Evolutionary conservation across 2,329 filamentous ascomycete species (phyloP), one percentile per base, ranked within the genome.

Genomic region (Nannizzia gypsea): DNA sequence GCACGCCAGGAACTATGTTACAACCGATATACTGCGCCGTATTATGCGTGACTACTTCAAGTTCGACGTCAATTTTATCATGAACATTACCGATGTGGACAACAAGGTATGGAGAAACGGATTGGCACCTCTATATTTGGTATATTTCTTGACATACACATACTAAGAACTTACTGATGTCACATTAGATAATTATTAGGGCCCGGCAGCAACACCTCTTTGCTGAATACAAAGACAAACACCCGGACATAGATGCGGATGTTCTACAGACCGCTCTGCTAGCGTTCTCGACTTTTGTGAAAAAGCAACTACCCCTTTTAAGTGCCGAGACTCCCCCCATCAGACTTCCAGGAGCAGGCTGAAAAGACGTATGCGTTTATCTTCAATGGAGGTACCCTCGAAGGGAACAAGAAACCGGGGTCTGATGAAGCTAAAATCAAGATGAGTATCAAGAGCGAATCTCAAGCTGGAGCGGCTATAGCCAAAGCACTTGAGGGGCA

Each of bases 81-180:
- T 95, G 86, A 95, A 95, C 75, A 90, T 93, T 63, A 95, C 90
- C 24, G 90, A 92, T 67, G 81, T 92, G 42, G 87, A 90, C 66
- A 85, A 88, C 73, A 87, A 87, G 79, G 82, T 83, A 68, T 56
- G 66, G 61, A 28, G 11, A 36, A 8, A 34, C n/a, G 17, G 13
- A 38, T 6, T 22, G 17, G n/a, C n/a, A n/a, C n/a, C 36, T 38
- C 20, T 50, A 38, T 28, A 52, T 56, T 17, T 22, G n/a, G 11
- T n/a, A 17, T 44, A 0, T 6, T 8, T n/a, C n/a, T n/a, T n/a
- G n/a, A n/a, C 15, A 46, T 2, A 2, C 42, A 3, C 11, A 15
- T 22, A 15, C 20, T 11, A 44, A 40, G 6, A n/a, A 31, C 34
- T 26, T n/a, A 17, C 24, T 9, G 36, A 34, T 8, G 4, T 28